These are phyloP conservation scores for Candida verbasci DNA, from an alignment of 805 yeast genomes.

Conservation along the genomic window DNA sequence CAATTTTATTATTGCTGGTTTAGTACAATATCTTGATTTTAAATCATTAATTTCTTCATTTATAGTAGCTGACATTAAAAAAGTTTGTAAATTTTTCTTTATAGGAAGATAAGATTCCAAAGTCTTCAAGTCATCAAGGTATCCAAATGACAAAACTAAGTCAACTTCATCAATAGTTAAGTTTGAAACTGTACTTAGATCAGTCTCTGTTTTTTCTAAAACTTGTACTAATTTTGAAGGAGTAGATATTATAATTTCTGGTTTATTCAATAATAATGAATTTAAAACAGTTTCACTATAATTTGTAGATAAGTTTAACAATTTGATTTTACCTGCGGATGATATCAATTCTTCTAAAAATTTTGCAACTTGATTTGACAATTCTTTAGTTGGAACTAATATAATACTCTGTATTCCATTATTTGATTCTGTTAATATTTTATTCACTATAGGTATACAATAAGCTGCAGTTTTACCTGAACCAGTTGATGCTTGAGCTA, in stretches of 20 bases:
- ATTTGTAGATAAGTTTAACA: slow-evolving; percentile 64
- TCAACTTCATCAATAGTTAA: slow-evolving; percentile 95
- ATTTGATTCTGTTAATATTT: slow-evolving; percentile 41
- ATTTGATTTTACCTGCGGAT: slow-evolving; percentile 62
- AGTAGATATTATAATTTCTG: slow-evolving; percentile 81
- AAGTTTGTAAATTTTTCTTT: slow-evolving; percentile 76
- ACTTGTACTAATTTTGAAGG: slow-evolving; percentile 69
- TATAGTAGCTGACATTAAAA: slow-evolving; percentile 94
- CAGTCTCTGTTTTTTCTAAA: slow-evolving; percentile 47
- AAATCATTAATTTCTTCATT: slow-evolving; percentile 77
- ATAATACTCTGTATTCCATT: slow-evolving; percentile 64
- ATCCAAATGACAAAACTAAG: slow-evolving; percentile 83
- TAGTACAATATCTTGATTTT: slow-evolving; percentile 73
- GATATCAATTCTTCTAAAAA: slow-evolving; percentile 65
- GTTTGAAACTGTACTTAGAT: slow-evolving; percentile 55
- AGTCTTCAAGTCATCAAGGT: slow-evolving; percentile 73
- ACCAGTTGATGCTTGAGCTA: slow-evolving; percentile 93
- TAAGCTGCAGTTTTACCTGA: slow-evolving; percentile 95
- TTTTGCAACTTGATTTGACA: slow-evolving; percentile 76
- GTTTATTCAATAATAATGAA: slow-evolving; percentile 66
- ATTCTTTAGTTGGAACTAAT: slow-evolving; percentile 89
- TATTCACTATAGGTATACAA: slow-evolving; percentile 79
- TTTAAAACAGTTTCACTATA: slow-evolving; percentile 66
- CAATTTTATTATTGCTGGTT: slow-evolving; percentile 76
- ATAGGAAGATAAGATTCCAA: slow-evolving; percentile 64